A percentile compares a stretch with the other conserved stretches of the same genome.
These are phyloP conservation scores for Zopfia rhizophila DNA, from an alignment of 2,329 filamentous ascomycete genomes.

Conservation along the genomic window DNA sequence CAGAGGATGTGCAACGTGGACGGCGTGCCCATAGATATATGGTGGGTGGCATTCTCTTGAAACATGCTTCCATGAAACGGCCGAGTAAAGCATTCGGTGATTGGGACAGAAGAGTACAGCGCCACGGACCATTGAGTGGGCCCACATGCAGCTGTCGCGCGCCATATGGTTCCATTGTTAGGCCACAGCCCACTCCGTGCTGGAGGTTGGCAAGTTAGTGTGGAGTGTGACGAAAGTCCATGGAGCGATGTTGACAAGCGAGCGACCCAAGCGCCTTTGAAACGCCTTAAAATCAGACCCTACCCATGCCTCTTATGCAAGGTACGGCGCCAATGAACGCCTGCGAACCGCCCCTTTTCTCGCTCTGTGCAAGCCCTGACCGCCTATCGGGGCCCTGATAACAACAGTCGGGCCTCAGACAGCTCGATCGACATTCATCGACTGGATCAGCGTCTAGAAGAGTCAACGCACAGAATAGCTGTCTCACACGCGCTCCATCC, in stretches of 20 bases:
- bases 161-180: conserved; percentile 27
- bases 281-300: conserved; percentile 38
- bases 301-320: conserved; percentile 36
- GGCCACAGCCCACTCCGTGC: conserved; percentile 25
- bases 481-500: no score
- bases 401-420: background rate
- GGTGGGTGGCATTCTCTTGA: conserved; percentile 28
- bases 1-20: conserved; percentile 26
- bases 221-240: conserved; percentile 24
- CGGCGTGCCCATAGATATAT: conserved; percentile 39
- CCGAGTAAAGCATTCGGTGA: conserved; percentile 26
- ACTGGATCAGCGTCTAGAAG: no score
- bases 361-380: conserved; percentile 2
- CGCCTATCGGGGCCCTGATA: conserved; percentile 8
- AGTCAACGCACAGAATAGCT: no score
- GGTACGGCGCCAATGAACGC: conserved; percentile 24
- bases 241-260: conserved; percentile 13
- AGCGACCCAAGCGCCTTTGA: conserved; percentile 37
- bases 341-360: conserved; percentile 11
- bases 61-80: conserved; percentile 30
- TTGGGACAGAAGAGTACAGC: conserved; percentile 31
- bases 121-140: conserved; percentile 35
- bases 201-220: conserved; percentile 21
- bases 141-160: conserved; percentile 44
- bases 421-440: conserved; percentile 3